A percentile compares a stretch with the other conserved stretches of the same genome.
phyloP scores from a whole-genome alignment of 2,329 filamentous ascomycete genomes.

The Paradendryphiella salina region DNA sequence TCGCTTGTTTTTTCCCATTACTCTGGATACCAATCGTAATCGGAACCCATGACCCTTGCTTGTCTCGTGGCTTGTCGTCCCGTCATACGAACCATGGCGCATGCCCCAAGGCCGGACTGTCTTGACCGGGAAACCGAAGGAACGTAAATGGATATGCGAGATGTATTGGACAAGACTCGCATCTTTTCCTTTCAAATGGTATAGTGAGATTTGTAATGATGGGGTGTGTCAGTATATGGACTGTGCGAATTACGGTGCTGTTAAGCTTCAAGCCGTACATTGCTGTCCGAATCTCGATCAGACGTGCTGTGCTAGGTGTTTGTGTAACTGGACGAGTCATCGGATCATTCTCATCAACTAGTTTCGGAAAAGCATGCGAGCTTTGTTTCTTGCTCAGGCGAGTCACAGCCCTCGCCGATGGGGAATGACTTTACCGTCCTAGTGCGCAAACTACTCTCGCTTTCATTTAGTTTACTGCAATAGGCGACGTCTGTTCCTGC shows the following conservation, averaged over 20 bases:
- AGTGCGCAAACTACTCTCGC: background rate
- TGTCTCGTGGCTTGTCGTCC: conserved; percentile 23
- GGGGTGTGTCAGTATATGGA: background rate
- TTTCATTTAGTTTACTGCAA: conserved; percentile 7
- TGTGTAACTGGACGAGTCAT: conserved; percentile 14
- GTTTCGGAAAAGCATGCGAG: conserved; percentile 2
- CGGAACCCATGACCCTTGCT: conserved; percentile 8
- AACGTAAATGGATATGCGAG: conserved; percentile 18
- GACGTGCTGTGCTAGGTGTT: conserved; percentile 7
- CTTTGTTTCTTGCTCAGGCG: background rate
- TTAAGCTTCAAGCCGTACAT: conserved; percentile 9
- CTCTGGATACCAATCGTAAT: conserved; percentile 11
- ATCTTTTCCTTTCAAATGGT: conserved; percentile 5
- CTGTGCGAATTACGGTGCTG: conserved; percentile 5
- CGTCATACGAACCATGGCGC: conserved; percentile 29
- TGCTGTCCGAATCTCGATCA: conserved; percentile 28
- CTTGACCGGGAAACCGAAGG: conserved; percentile 5
- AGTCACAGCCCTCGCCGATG: background rate
- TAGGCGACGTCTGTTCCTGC: conserved; percentile 16
- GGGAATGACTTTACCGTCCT: background rate
- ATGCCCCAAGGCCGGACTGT: conserved; percentile 25
- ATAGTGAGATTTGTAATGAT: background rate
- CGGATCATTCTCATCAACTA: conserved; percentile 19
- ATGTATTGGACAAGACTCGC: conserved; percentile 25
- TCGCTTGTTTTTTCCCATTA: conserved; percentile 11